These are phyloP conservation scores for Spiromastix sp. DNA, from an alignment of 2,329 filamentous ascomycete species.

Conservation along the genomic window DNA sequence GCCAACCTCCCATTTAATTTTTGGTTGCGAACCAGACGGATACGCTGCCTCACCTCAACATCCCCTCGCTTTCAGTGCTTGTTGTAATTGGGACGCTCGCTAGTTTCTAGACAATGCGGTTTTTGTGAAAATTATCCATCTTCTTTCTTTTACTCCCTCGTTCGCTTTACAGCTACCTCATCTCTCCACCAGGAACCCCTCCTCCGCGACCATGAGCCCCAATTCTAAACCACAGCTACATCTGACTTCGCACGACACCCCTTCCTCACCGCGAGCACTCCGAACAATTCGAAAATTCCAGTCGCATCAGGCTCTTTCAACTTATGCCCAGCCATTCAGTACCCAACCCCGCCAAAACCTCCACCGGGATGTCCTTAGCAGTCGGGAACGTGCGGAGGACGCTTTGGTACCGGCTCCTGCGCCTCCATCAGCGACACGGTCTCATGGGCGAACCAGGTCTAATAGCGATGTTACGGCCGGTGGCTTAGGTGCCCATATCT, in stretches of 20 bases:
- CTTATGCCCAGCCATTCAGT: constrained; percentile 46
- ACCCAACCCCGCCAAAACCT: constrained; percentile 50
- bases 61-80: too few species aligned
- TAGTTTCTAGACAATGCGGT: too few species aligned
- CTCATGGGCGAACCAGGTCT: constrained; percentile 49
- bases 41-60: too few species aligned
- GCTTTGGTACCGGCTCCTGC: constrained; percentile 15
- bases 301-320: constrained; percentile 57
- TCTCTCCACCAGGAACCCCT: too few species aligned
- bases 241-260: constrained; percentile 20
- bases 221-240: constrained; percentile 14
- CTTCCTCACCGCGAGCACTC: constrained; percentile 53
- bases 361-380: constrained; percentile 17
- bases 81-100: too few species aligned
- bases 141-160: too few species aligned
- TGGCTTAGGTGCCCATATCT: constrained; percentile 18
- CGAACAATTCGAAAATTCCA: constrained; percentile 63
- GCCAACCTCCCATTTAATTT: too few species aligned
- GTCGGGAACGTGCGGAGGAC: constrained; percentile 9
- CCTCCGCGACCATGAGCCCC: constrained; percentile 15
- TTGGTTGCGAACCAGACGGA: too few species aligned
- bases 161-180: too few species aligned
- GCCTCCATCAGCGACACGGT: constrained; percentile 13
- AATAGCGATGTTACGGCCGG: constrained; percentile 59
- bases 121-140: too few species aligned